Percentiles rank a stretch among this genome's conserved stretches.
These are phyloP conservation scores for Termitomyces eurrhizus DNA, from an alignment of 768 basidiomycete genomes.

Conservation along the genomic window DNA sequence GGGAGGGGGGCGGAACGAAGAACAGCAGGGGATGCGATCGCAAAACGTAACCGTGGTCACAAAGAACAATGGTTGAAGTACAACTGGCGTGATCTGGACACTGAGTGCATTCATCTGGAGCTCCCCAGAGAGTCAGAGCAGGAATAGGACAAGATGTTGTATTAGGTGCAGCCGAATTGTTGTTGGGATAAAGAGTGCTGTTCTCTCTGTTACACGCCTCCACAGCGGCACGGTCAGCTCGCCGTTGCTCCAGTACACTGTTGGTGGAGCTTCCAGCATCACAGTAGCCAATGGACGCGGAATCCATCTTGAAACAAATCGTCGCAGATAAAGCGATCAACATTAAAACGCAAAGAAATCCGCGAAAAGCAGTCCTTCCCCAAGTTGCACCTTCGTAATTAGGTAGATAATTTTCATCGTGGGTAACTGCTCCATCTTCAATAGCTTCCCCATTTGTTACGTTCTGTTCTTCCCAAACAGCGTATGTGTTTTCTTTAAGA, in stretches of 20 bases:
- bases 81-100: constrained; percentile 73
- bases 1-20: constrained; percentile 36
- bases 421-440: constrained; percentile 13
- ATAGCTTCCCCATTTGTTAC: constrained; percentile 7
- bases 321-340: constrained; percentile 28
- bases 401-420: background rate
- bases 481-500: constrained; percentile 1
- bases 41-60: constrained; percentile 65
- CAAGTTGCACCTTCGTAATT: background rate
- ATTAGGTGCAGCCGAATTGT: constrained; percentile 23
- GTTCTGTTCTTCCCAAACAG: constrained; percentile 8
- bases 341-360: constrained; percentile 34
- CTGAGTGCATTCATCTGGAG: constrained; percentile 62
- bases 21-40: constrained; percentile 58
- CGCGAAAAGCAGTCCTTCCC: background rate
- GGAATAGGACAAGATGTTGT: constrained; percentile 49
- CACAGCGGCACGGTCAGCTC: constrained; percentile 40
- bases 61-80: constrained; percentile 50
- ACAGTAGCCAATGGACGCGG: constrained; percentile 74
- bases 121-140: constrained; percentile 50
- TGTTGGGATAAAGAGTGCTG: constrained; percentile 26
- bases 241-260: constrained; percentile 43
- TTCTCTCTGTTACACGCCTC: constrained; percentile 57
- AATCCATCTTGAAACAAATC: constrained; percentile 60
- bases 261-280: constrained; percentile 63